phyloP scores from a whole-genome alignment of 2,329 filamentous ascomycete genomes.

The Ramularia endophylla region DNA sequence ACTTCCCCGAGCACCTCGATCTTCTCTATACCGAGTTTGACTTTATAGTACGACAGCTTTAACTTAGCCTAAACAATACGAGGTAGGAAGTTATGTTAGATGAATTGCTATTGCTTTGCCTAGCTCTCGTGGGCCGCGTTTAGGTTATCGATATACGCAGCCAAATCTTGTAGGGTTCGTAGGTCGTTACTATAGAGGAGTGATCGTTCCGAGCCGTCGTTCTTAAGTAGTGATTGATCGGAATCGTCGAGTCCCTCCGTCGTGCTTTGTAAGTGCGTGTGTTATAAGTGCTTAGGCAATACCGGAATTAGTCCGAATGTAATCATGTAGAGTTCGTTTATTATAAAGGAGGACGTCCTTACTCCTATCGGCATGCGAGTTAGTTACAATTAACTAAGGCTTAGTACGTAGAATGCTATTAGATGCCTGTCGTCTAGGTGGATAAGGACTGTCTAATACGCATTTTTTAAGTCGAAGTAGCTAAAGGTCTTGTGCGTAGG shows the following conservation, averaged over 20 bases:
- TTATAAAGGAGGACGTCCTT: slow-evolving; percentile 1
- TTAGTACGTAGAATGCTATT: slow-evolving; percentile 1
- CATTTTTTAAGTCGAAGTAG: slow-evolving; percentile 5
- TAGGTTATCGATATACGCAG: no score
- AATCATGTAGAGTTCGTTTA: slow-evolving; percentile 4
- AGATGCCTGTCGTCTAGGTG: slow-evolving; percentile 1
- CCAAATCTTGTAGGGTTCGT: slow-evolving; percentile 1
- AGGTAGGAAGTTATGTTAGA: no score
- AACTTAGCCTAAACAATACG: no score
- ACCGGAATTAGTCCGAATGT: neutral
- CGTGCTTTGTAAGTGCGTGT: neutral
- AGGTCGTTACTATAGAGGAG: neutral
- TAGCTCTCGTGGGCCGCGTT: no score
- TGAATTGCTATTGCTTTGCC: no score
- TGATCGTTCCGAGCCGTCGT: slow-evolving; percentile 3
- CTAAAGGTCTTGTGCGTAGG: slow-evolving; percentile 1
- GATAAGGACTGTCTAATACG: slow-evolving; percentile 6
- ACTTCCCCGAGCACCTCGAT: no score
- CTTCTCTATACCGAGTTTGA: slow-evolving; percentile 4
- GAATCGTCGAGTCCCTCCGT: neutral
- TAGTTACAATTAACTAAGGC: slow-evolving; percentile 2
- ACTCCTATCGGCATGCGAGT: neutral
- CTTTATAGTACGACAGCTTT: no score
- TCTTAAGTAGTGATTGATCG: no score
- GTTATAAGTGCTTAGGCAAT: neutral